These are phyloP conservation scores for Rhizopus stolonifer DNA, from an alignment of 371 early-diverging fungal species.

Conservation along the genomic window DNA sequence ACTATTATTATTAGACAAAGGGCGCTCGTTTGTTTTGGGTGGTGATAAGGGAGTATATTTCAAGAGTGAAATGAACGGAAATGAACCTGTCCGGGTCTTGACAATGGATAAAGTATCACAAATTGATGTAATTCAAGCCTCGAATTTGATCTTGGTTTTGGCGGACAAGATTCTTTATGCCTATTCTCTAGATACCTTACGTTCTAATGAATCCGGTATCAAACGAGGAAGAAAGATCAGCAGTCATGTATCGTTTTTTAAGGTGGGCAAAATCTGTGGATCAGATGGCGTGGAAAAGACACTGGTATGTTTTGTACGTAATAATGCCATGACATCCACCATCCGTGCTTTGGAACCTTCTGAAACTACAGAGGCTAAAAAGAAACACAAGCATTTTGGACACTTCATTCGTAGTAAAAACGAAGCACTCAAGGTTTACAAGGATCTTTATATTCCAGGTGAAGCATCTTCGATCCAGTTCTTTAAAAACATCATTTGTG, in stretches of 20 bases:
- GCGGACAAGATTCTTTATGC: constrained; percentile 80
- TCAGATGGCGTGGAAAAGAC: constrained; percentile 53
- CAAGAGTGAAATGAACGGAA: constrained; percentile 9
- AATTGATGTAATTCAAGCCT: constrained; percentile 79
- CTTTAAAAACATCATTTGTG: constrained; percentile 82
- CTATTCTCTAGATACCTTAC: constrained; percentile 71
- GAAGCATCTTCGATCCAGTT: constrained; percentile 86
- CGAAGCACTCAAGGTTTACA: constrained; percentile 64
- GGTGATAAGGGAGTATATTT: constrained; percentile 9
- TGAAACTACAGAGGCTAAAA: constrained; percentile 45
- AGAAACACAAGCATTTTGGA: constrained; percentile 53
- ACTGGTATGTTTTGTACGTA: constrained; percentile 79
- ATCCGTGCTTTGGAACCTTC: constrained; percentile 80
- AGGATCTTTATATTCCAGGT: constrained; percentile 91
- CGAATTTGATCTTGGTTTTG: constrained; percentile 73
- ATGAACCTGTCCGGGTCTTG: constrained; percentile 55
- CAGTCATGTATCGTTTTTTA: constrained; percentile 86
- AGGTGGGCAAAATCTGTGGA: constrained; percentile 72
- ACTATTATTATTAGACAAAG: constrained; percentile 17
- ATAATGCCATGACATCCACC: constrained; percentile 65
- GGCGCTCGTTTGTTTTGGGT: constrained; percentile 33
- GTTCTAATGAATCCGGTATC: constrained; percentile 44
- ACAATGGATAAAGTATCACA: constrained; percentile 83
- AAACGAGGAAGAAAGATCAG: constrained; percentile 69
- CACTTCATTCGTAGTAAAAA: constrained; percentile 52